Evolutionary conservation across 306 rosid genomes (phyloP).

Genomic region (Fragaria nilgerrensis): DNA sequence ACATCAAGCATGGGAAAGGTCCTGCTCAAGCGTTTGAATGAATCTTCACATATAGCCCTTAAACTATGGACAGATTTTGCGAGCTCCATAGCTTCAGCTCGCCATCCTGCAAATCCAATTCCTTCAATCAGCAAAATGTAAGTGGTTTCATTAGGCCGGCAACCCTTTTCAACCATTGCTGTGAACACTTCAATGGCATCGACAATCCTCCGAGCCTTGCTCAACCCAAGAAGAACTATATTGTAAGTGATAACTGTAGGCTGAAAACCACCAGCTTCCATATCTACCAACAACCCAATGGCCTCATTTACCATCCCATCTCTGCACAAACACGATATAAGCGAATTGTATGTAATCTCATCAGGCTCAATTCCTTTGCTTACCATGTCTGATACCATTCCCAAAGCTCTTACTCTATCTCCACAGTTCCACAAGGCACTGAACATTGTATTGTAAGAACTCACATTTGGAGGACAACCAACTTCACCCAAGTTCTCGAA

Average conservation of each 20-base stretch:
- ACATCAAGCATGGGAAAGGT: slow-evolving; percentile 68
- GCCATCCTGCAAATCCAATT: slow-evolving; percentile 77
- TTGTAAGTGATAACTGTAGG: slow-evolving; percentile 73
- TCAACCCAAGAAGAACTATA: slow-evolving; percentile 69
- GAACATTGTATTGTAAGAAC: slow-evolving; percentile 83
- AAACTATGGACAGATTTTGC: slow-evolving; percentile 54
- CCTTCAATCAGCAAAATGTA: slow-evolving; percentile 68
- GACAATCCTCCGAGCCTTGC: slow-evolving; percentile 53
- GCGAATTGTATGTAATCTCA: slow-evolving; percentile 69
- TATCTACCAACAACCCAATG: slow-evolving; percentile 66
- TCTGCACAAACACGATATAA: slow-evolving; percentile 81
- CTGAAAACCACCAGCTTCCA: slow-evolving; percentile 48
- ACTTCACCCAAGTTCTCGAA: slow-evolving; percentile 65
- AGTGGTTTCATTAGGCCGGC: slow-evolving; percentile 69
- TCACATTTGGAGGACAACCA: slow-evolving; percentile 79
- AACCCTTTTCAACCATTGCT: slow-evolving; percentile 65
- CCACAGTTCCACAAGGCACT: slow-evolving; percentile 75
- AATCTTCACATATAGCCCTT: slow-evolving; percentile 50
- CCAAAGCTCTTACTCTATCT: slow-evolving; percentile 57
- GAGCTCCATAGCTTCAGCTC: slow-evolving; percentile 64
- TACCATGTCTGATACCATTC: slow-evolving; percentile 70
- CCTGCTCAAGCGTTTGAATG: slow-evolving; percentile 55
- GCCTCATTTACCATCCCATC: slow-evolving; percentile 86
- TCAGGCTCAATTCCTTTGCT: slow-evolving; percentile 61
- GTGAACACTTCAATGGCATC: slow-evolving; percentile 67